Base-by-base conservation (phyloP, 164 flowering plant genomes). In the Saururus chinensis region DNA sequence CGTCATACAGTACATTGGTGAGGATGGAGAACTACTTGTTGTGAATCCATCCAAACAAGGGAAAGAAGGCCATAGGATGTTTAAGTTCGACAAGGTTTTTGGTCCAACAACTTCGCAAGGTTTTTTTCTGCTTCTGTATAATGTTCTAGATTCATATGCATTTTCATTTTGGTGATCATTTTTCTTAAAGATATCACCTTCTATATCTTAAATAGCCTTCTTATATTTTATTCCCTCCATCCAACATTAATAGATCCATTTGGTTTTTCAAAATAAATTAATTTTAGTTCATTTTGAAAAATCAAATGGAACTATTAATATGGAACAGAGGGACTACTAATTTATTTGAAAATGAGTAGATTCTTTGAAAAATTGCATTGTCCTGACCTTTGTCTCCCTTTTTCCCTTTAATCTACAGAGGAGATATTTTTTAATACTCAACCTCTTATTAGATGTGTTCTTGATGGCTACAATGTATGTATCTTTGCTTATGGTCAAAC, bases 401-500 rank as follows among this genome's bases (percentile, higher is more conserved):
- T 21, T 6, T 6, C 37, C 30, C 35, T 24, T 20, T 4, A 60
- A 42, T 64, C 71, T 40, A 22, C 84, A 90, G 98, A 82, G 85
- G 95, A 90, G 68, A 88, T 93, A 56, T 93, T 88, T 71, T 56
- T 78, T 48, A 97, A 93, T 69, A 93, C 98, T 13, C 96, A 78
- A 64, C 97, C 97, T 51, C 70, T 93, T 53, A 87, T 93, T 64
- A 81, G 95, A 19, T 86, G 96, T 57, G 88, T 90, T 41, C 90
- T 93, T 51, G 98, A 93, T 80, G 98, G 98, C 24, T 93, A 74
- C 70, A 90, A 88, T 74, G 97, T 93, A 0, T 93, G 98, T 73
- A 93, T 93, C 22, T 90, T 93, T 79, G 97, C 98, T 3, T 90
- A 90, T 77, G 98, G 98, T 58, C 98, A 93, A 79, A 93, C 98